Base-by-base conservation (phyloP, 257 asterid genomes). In the Dorcoceras hygrometricum region DNA sequence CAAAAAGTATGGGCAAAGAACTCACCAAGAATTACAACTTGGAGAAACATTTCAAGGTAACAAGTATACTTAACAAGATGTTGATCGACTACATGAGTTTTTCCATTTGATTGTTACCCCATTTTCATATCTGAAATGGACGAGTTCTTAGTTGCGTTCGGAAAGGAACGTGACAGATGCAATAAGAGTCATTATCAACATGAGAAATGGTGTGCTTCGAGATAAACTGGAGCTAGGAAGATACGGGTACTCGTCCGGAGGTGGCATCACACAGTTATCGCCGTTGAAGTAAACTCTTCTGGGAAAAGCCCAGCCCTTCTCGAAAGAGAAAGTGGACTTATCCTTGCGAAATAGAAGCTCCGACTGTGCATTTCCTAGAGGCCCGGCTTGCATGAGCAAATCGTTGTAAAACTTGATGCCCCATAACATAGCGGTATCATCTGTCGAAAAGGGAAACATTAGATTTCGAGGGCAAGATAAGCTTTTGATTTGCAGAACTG, bases 261-360 rank as follows among this genome's bases (percentile, higher is more conserved):
- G 91, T 4, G 97, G 96, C 96, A 90, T 88, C 36, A 88, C 96
- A 68, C 97, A 90, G 69, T 88, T 90, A 63, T 90, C 97, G 4
- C 95, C 97, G 25, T 88, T 90, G 86, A 90, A 90, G 69, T 90
- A 88, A 25, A 90, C 66, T 73, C 96, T 86, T 76, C 85, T 77
- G 1, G 97, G 97, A 43, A 90, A 90, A 59, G 87, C 96, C 97
- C 97, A 88, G 3, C 96, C 95, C 77, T 86, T 84, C 23, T 84
- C 95, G 31, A 86, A 88, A 16, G 91, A 83, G 84, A 88, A 86
- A 50, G 86, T 86, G 20, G 86, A 77, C 64, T 68, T 75, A 77
- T 86, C 96, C 81, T 91, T 89, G 5, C 69, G 77, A 82, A 91
- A 87, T 25, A 88, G 84, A 71, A 91, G 84, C 82, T 89, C 98